Conservation (phyloP, 768 basidiomycete genomes). For the Trametes punicea region DNA sequence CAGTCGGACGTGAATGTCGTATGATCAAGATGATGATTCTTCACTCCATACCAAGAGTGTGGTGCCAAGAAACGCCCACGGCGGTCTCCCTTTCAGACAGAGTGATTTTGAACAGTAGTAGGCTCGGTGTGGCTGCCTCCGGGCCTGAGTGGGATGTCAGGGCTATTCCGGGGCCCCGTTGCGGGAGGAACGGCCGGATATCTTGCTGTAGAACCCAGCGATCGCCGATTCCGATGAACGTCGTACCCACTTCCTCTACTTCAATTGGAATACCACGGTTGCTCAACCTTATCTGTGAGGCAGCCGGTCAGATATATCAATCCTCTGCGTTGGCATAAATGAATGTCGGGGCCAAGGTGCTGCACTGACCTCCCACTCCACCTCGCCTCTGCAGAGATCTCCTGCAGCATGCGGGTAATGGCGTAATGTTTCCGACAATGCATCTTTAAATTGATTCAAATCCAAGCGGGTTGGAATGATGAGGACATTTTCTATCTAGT, state of each 20-base stretch:
- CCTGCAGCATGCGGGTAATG: conserved; percentile 16
- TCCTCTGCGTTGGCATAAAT: no score
- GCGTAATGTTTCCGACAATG: background rate
- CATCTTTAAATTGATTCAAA: background rate
- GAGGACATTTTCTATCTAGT: conserved; percentile 24
- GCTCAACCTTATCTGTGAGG: background rate
- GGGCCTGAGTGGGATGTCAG: background rate
- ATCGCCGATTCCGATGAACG: background rate
- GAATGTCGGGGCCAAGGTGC: no score
- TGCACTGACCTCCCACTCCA: conserved; percentile 8
- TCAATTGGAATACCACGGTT: conserved; percentile 2
- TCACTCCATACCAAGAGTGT: conserved; percentile 29
- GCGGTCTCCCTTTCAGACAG: conserved; percentile 26
- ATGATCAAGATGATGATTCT: background rate
- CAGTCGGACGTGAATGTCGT: no score
- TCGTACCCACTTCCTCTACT: background rate
- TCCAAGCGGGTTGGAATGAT: conserved; percentile 9
- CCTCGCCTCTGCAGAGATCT: background rate
- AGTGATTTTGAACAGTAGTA: conserved; percentile 30
- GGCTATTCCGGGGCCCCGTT: background rate
- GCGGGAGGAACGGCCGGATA: background rate
- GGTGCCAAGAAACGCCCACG: conserved; percentile 36
- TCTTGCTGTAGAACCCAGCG: conserved; percentile 14
- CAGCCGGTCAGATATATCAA: no score
- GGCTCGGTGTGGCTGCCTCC: background rate